Evolutionary conservation across 164 flowering plant species (phyloP), one percentile per base, ranked within the genome.

Genomic region (Euptelea pleiosperma): DNA sequence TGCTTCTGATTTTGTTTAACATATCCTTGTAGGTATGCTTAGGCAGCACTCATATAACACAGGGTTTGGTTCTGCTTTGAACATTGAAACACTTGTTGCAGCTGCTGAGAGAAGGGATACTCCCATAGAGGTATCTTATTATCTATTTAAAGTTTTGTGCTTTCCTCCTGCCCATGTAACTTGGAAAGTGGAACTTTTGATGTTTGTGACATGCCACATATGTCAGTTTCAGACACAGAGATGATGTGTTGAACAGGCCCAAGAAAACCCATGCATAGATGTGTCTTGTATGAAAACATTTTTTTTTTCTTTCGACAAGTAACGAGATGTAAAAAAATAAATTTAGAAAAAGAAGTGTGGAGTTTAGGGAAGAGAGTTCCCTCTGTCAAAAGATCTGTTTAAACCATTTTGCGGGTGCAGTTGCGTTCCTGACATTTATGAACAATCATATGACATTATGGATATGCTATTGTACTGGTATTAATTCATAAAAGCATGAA

Each of bases 1-100:
- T 35, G 37, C 49, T 52, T 34, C 56, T 67, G 0, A 52, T 33
- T 10, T 46, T 31, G 25, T 19, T 61, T 7, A 12, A n/a, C 16
- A 24, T 37, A 16, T 21, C 12, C 18, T 45, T 58, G 40, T 59
- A 79, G 76, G 76, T 49, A 55, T 67, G 58, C 70, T 58, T 62
- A 67, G 70, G 34, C 69, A 58, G 44, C 75, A 54, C 34, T 66
- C 74, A 29, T 53, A 63, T 63, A 66, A 24, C 64, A 59, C 87
- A 71, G 96, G 95, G 56, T 93, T 93, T 80, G 99, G 99, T 52
- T 82, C 99, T 71, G 99, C 97, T 51, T 73, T 93, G 67, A 93
- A 86, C 74, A 93, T 90, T 61, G 97, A 90, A 70, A 90, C 99
- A 40, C 84, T 93, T 50, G 84, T 88, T 66, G 92, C 94, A 58